Base-by-base conservation (phyloP, 169 alveolate species). In the Plasmodium vivax region DNA sequence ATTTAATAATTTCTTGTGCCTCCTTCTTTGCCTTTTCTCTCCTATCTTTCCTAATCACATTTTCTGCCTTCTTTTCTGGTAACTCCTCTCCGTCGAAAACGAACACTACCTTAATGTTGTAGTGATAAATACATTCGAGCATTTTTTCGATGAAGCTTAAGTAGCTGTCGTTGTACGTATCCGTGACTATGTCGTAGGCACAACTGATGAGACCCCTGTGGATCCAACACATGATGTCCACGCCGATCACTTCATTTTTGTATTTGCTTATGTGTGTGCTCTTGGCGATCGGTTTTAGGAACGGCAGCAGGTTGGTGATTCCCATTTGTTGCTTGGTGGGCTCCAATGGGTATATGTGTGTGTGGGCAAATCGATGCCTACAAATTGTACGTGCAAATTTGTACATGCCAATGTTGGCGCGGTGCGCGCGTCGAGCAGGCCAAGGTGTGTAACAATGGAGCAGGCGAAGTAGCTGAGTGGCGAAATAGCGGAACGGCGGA, bases 141-240 rank as follows among this genome's bases (percentile, higher is more conserved):
- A 93, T 85, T 80, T 93, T 93, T 47, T 85, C 91, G 56, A 85
- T 85, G 41, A 80, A 85, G 54, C 23, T 81, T 45, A 93, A 75
- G 54, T 93, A 80, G 30, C 77, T 82, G 32, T 85, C 93, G 27
- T 83, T 93, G 58, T 23, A 34, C 9, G 83, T 56, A 6, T 74
- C 91, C 10, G 83, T 82, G 8, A 68, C 84, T 45, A 83, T n/a
- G 43, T 93, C 97, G 38, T 88, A 96, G 83, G 97, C 98, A 90
- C 96, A 93, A 93, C 96, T 54, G 95, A 96, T 93, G 73, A 96
- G 68, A 32, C 97, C 97, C 14, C 98, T 81, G 82, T 96, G 98
- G 10, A 96, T 96, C 98, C 98, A 96, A 68, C 98, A 96, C 98
- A 96, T 96, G 54, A 97, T 96, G 62, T 96, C 98, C n/a, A 96